These are phyloP conservation scores for Diplogelasinospora grovesii DNA, from an alignment of 495 filamentous ascomycete species.

Conservation along the genomic window DNA sequence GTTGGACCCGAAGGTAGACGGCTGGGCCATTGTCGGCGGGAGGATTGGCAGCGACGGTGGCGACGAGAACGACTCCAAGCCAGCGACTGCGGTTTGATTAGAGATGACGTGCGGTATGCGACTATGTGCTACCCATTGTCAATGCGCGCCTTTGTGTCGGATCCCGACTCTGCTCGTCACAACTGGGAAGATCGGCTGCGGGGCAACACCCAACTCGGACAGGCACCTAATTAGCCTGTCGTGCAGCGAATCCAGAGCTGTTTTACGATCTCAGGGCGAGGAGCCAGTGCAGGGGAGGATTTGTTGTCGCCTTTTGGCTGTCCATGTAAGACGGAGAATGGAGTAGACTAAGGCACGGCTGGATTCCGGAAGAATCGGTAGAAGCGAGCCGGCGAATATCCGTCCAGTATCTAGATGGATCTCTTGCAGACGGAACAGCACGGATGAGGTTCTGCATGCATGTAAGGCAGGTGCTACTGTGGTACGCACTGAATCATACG, in stretches of 20 bases:
- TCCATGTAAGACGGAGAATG: too few species aligned
- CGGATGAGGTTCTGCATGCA: not conserved
- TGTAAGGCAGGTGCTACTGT: not conserved
- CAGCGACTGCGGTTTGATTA: not conserved
- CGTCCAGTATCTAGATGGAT: too few species aligned
- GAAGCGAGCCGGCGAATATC: too few species aligned
- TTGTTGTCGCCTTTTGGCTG: too few species aligned
- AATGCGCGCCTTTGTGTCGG: constrained; percentile 12
- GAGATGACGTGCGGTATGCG: constrained; percentile 2
- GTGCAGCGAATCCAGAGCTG: not conserved
- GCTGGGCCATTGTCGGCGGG: constrained; percentile 22
- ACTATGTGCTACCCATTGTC: constrained; percentile 16
- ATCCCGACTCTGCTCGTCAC: too few species aligned
- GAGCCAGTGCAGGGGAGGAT: not conserved
- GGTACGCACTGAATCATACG: constrained; percentile 1
- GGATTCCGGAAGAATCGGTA: not conserved
- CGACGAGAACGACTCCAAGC: not conserved
- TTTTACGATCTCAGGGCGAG: not conserved
- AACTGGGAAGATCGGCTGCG: too few species aligned
- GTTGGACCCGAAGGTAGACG: constrained; percentile 33
- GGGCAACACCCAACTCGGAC: too few species aligned
- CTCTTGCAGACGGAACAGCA: not conserved
- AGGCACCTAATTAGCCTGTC: not conserved
- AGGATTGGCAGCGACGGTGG: not conserved
- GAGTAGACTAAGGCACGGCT: too few species aligned